These are phyloP conservation scores for Byssothecium circinans DNA, from an alignment of 2,329 filamentous ascomycete genomes.

Conservation along the genomic window DNA sequence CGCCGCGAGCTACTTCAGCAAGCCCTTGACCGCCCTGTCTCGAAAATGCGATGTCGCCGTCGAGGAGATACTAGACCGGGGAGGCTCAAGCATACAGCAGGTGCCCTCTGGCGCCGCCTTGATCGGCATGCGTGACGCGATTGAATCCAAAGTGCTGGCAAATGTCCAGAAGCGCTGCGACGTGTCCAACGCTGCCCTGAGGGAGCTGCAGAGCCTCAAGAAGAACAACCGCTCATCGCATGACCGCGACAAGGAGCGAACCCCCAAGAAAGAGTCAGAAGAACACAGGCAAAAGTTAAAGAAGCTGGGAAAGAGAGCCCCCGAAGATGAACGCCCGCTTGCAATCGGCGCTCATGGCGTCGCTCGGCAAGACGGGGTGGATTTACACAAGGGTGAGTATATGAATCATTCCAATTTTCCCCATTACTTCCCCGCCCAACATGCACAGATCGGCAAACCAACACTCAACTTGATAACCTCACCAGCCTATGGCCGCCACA, in stretches of 20 bases:
- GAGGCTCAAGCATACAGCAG: constrained; percentile 55
- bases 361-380: constrained; percentile 65
- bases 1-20: constrained; percentile 64
- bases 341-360: constrained; percentile 65
- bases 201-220: constrained; percentile 66
- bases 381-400: constrained; percentile 56
- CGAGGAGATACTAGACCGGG: constrained; percentile 70
- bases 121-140: constrained; percentile 64
- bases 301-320: constrained; percentile 77
- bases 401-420: neutral
- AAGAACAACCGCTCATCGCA: constrained; percentile 64
- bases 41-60: constrained; percentile 62
- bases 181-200: constrained; percentile 73
- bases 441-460: too few relatives aligned
- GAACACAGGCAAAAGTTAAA: constrained; percentile 51
- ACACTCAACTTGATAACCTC: too few relatives aligned
- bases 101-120: constrained; percentile 64
- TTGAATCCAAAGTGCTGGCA: constrained; percentile 58
- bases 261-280: constrained; percentile 49
- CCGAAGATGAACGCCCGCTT: constrained; percentile 63
- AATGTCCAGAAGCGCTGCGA: constrained; percentile 57
- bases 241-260: constrained; percentile 52
- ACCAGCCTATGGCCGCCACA: too few relatives aligned
- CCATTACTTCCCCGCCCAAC: constrained; percentile 9
- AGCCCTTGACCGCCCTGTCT: constrained; percentile 57